Conservation (phyloP, 2,329 filamentous ascomycete species). For the Penicillium fuscoglaucum region DNA sequence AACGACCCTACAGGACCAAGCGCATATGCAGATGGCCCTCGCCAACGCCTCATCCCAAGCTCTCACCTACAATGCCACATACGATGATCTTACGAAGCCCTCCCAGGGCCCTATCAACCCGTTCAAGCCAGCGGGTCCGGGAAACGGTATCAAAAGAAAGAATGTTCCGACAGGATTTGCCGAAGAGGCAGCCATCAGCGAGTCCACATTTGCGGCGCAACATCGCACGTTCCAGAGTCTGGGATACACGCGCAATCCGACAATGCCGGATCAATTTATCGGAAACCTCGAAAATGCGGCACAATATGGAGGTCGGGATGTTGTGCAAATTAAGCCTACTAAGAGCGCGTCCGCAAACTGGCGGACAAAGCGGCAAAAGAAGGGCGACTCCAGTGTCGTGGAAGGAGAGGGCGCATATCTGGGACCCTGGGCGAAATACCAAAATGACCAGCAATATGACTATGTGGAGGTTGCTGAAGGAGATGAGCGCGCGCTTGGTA, state of each 20-base stretch:
- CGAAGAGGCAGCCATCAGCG: constrained; percentile 84
- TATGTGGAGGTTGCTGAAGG: constrained; percentile 65
- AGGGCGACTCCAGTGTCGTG: constrained; percentile 78
- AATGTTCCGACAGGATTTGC: constrained; percentile 83
- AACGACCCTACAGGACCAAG: constrained; percentile 49
- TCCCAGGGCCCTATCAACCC: constrained; percentile 71
- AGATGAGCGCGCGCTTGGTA: constrained; percentile 69
- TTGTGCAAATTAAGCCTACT: constrained; percentile 54
- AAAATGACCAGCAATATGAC: constrained; percentile 68
- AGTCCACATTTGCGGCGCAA: constrained; percentile 83
- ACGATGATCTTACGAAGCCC: constrained; percentile 68
- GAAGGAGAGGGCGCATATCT: constrained; percentile 88
- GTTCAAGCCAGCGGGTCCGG: constrained; percentile 62
- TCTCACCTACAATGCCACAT: constrained; percentile 60
- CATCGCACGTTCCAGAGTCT: constrained; percentile 77
- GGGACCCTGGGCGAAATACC: constrained; percentile 90
- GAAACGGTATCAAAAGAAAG: constrained; percentile 67
- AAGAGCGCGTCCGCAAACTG: constrained; percentile 72
- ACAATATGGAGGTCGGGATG: constrained; percentile 53
- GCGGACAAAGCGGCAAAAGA: constrained; percentile 75
- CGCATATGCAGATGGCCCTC: constrained; percentile 53
- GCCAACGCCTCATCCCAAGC: constrained; percentile 53
- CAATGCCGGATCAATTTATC: constrained; percentile 44
- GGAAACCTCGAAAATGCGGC: constrained; percentile 51
- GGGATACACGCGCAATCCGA: constrained; percentile 54